Percentiles rank a stretch among this genome's conserved stretches.
phyloP scores from a whole-genome alignment of 2,329 filamentous ascomycete species.

The Balansia obtecta region DNA sequence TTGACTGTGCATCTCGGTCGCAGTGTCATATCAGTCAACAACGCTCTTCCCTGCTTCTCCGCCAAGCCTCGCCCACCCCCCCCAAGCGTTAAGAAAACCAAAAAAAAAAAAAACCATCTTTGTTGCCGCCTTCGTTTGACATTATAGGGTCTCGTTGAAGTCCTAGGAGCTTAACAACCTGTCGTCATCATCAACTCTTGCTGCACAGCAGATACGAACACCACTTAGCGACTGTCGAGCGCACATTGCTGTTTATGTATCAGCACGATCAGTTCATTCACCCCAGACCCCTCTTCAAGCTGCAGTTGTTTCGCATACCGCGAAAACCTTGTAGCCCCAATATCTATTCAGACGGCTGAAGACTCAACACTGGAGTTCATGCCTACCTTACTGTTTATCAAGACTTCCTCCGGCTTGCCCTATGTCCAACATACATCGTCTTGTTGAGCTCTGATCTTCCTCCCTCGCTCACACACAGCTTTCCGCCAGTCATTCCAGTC shows the following conservation, averaged over 20 bases:
- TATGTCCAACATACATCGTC: slow-evolving; percentile 42
- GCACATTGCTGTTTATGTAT: slow-evolving; percentile 79
- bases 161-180: neutral
- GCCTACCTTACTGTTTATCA: slow-evolving; percentile 38
- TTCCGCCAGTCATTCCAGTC: slow-evolving; percentile 10
- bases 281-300: slow-evolving; percentile 92
- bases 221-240: slow-evolving; percentile 20
- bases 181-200: neutral
- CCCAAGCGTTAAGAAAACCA: too few relatives aligned
- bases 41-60: neutral
- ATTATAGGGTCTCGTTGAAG: neutral
- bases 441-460: slow-evolving; percentile 41
- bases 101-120: too few relatives aligned
- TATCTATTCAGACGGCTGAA: slow-evolving; percentile 89
- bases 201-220: slow-evolving; percentile 8
- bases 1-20: slow-evolving; percentile 9
- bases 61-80: too few relatives aligned
- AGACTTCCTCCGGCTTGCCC: slow-evolving; percentile 35
- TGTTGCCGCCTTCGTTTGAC: neutral
- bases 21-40: slow-evolving; percentile 7
- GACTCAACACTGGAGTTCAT: slow-evolving; percentile 37
- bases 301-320: slow-evolving; percentile 94
- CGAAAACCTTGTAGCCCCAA: slow-evolving; percentile 86
- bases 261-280: slow-evolving; percentile 82
- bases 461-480: slow-evolving; percentile 26